Percentiles rank a stretch among this genome's conserved stretches.
Evolutionary conservation across 1,284 basidiomycete genomes (phyloP).

Genomic region (Coriolopsis trogii): DNA sequence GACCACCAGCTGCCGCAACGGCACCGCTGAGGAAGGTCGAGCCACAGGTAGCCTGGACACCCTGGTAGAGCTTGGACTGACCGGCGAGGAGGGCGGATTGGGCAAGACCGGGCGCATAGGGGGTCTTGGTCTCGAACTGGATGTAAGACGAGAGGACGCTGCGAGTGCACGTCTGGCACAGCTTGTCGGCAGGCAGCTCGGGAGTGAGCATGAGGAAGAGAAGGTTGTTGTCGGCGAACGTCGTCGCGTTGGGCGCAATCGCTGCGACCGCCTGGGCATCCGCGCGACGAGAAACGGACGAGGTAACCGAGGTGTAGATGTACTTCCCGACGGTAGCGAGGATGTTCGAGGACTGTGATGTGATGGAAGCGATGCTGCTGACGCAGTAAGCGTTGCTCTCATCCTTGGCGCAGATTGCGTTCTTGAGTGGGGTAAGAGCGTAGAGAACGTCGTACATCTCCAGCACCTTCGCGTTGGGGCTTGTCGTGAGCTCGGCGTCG

Average conservation of each 20-base stretch:
- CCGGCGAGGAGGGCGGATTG: constrained; percentile 67
- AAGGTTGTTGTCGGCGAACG: constrained; percentile 66
- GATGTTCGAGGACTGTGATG: constrained; percentile 19
- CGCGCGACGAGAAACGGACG: constrained; percentile 27
- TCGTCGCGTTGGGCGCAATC: constrained; percentile 66
- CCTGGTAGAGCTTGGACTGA: constrained; percentile 68
- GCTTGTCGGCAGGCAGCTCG: constrained; percentile 45
- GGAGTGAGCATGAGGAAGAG: constrained; percentile 80
- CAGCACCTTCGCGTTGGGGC: constrained; percentile 52
- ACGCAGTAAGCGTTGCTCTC: constrained; percentile 72
- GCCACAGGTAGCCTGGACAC: constrained; percentile 62
- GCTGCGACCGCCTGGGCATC: constrained; percentile 33
- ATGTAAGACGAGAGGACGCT: constrained; percentile 77
- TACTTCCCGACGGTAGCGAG: constrained; percentile 28
- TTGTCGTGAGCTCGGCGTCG: constrained; percentile 63
- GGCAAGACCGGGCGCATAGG: constrained; percentile 75
- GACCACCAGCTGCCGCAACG: constrained; percentile 68
- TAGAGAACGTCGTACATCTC: constrained; percentile 81
- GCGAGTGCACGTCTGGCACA: constrained; percentile 85
- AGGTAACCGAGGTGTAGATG: constrained; percentile 4
- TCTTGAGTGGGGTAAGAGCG: constrained; percentile 62
- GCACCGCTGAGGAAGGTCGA: constrained; percentile 61
- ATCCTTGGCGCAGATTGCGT: constrained; percentile 76
- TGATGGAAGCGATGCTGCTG: constrained; percentile 21
- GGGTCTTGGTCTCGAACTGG: constrained; percentile 66